Percentiles rank a stretch among this genome's conserved stretches.
phyloP scores from a whole-genome alignment of 2,329 filamentous ascomycete species.

The Alternaria sp. region DNA sequence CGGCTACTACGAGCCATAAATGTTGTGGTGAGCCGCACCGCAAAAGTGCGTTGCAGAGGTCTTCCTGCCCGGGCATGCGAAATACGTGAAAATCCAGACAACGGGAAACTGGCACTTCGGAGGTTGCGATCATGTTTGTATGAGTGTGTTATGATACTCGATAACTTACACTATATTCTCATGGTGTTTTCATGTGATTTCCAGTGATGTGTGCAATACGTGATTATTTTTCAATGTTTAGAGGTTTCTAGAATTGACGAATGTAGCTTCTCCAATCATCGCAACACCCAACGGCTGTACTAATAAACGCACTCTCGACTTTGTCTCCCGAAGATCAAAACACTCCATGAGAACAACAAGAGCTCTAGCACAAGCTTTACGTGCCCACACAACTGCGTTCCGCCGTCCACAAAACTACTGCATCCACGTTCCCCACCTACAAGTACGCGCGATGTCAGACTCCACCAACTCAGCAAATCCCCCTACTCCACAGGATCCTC shows the following conservation, averaged over 20 bases:
- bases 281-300: background rate
- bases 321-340: background rate
- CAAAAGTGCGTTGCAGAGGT: background rate
- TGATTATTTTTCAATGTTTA: background rate
- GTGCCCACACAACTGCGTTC: background rate
- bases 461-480: background rate
- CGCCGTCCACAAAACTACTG: background rate
- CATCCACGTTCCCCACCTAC: background rate
- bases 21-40: background rate
- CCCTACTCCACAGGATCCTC: background rate
- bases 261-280: background rate
- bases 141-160: background rate
- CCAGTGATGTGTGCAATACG: background rate
- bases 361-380: background rate
- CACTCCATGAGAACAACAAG: background rate
- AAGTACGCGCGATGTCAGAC: background rate
- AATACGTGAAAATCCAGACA: background rate
- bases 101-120: background rate
- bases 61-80: background rate
- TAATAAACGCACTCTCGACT: background rate
- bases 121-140: background rate
- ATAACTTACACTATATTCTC: background rate
- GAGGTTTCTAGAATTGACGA: conserved; percentile 4
- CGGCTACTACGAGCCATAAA: background rate
- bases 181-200: background rate